Evolutionary conservation across 1,284 basidiomycete species (phyloP).

Genomic region (Ustilago crameri): DNA sequence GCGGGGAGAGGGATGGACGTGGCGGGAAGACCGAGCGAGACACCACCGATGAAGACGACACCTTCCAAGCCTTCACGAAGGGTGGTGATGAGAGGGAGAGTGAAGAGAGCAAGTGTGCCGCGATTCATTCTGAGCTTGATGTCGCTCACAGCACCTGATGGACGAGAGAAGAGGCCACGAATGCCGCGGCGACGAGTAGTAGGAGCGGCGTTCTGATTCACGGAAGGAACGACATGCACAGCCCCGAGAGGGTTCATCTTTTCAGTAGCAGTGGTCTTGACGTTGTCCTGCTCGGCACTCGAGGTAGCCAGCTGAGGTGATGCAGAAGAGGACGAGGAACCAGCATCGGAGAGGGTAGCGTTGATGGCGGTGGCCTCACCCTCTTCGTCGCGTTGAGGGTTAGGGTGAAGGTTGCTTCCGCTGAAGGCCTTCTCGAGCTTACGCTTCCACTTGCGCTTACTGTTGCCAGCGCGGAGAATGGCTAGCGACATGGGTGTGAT

Average conservation of each 20-base stretch:
- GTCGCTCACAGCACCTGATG: constrained; percentile 25
- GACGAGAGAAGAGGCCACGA: constrained; percentile 18
- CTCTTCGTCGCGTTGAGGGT: constrained; percentile 15
- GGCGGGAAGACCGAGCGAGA: constrained; percentile 63
- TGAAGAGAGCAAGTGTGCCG: constrained; percentile 55
- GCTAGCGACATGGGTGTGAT: constrained; percentile 66
- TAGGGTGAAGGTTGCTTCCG: constrained; percentile 21
- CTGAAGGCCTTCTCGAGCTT: constrained; percentile 61
- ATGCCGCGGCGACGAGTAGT: constrained; percentile 10
- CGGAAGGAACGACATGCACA: constrained; percentile 28
- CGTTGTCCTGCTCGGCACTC: constrained; percentile 3
- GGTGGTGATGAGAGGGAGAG: constrained; percentile 64
- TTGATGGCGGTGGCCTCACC: constrained; percentile 23
- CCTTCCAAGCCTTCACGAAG: constrained; percentile 66
- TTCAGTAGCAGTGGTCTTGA: constrained; percentile 34
- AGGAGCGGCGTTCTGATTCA: neutral
- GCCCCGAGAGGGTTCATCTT: constrained; percentile 47
- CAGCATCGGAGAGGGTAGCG: constrained; percentile 4
- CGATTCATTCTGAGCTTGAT: constrained; percentile 47
- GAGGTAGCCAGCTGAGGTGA: neutral
- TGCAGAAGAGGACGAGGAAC: constrained; percentile 15
- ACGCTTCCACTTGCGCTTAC: constrained; percentile 60
- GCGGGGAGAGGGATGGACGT: constrained; percentile 64
- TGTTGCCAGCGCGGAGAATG: constrained; percentile 61
- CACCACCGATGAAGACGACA: constrained; percentile 65